These are phyloP conservation scores for Hammondia hammondi DNA, from an alignment of 169 alveolate genomes.

Conservation along the genomic window DNA sequence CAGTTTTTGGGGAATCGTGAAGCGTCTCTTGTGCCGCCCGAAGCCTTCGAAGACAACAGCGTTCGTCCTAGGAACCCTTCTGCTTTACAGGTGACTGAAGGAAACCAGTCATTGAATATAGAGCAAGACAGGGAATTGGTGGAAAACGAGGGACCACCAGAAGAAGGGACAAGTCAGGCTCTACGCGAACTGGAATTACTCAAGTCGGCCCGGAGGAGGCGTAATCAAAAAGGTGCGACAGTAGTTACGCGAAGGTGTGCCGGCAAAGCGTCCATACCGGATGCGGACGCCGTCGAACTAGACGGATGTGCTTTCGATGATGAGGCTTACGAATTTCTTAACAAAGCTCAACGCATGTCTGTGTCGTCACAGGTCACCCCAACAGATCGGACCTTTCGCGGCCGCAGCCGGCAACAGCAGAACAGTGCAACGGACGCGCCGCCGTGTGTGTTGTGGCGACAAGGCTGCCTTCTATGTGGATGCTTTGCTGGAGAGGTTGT, in stretches of 20 bases:
- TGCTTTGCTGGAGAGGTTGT: slow-evolving; percentile 19
- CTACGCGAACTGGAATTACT: neutral
- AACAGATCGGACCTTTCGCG: neutral
- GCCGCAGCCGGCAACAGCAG: slow-evolving; percentile 18
- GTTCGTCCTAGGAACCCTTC: neutral
- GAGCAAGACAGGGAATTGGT: neutral
- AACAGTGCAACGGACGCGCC: neutral
- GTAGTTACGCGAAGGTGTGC: neutral
- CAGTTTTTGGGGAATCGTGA: neutral
- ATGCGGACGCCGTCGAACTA: neutral
- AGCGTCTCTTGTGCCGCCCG: neutral
- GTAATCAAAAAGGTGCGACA: neutral
- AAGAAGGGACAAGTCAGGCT: neutral
- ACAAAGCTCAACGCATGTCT: neutral
- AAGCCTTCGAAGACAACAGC: neutral
- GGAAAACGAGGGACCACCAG: neutral
- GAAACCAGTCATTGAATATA: too few species aligned
- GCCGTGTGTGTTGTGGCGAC: slow-evolving; percentile 31
- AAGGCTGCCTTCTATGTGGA: slow-evolving; percentile 30
- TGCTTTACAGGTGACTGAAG: too few species aligned
- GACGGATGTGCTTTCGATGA: neutral
- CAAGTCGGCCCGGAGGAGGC: neutral
- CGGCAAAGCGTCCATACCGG: neutral
- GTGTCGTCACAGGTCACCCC: neutral
- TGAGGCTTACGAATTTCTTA: slow-evolving; percentile 14